These are phyloP conservation scores for Leptographium radiaticola DNA, from an alignment of 2,329 filamentous ascomycete species.

Conservation along the genomic window DNA sequence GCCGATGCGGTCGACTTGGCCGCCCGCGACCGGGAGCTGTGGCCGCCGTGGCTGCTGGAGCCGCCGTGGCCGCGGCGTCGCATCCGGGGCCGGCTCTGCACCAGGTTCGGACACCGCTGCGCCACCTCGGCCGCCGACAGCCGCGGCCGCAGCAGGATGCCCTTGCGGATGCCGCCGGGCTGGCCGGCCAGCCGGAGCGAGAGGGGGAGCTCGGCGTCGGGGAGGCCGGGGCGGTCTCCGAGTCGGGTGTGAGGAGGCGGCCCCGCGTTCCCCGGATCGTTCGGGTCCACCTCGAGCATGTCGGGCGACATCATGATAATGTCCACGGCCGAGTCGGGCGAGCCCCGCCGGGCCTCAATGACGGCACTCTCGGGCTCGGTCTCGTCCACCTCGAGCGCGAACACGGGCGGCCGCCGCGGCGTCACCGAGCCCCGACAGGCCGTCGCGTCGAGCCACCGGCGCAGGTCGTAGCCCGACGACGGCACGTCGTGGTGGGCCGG, in stretches of 20 bases:
- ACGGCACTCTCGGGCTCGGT: not conserved
- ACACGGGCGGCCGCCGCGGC: not conserved
- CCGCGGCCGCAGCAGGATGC: conserved; percentile 14
- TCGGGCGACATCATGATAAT: too few relatives aligned
- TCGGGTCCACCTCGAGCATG: not conserved
- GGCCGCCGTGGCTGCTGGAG: not conserved
- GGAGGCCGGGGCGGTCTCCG: too few relatives aligned
- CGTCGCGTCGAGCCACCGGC: conserved; percentile 4
- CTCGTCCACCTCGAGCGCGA: conserved; percentile 1
- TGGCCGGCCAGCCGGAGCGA: not conserved
- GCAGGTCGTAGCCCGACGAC: conserved; percentile 8
- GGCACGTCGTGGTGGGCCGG: conserved; percentile 3
- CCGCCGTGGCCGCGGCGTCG: conserved; percentile 13
- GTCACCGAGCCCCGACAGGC: too few relatives aligned
- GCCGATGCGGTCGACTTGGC: not conserved
- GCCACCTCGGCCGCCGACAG: conserved; percentile 19
- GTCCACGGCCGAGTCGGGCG: not conserved
- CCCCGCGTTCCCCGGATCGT: not conserved
- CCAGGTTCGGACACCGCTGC: conserved; percentile 19
- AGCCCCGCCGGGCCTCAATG: not conserved
- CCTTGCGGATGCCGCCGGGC: conserved; percentile 11
- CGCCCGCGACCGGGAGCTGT: not conserved
- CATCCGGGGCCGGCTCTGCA: conserved; percentile 21
- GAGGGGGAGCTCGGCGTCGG: not conserved
- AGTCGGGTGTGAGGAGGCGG: too few relatives aligned